Percentiles rank a stretch among this genome's conserved stretches.
Conservation (phyloP, 768 basidiomycete species). For the Agaricus blazei region DNA sequence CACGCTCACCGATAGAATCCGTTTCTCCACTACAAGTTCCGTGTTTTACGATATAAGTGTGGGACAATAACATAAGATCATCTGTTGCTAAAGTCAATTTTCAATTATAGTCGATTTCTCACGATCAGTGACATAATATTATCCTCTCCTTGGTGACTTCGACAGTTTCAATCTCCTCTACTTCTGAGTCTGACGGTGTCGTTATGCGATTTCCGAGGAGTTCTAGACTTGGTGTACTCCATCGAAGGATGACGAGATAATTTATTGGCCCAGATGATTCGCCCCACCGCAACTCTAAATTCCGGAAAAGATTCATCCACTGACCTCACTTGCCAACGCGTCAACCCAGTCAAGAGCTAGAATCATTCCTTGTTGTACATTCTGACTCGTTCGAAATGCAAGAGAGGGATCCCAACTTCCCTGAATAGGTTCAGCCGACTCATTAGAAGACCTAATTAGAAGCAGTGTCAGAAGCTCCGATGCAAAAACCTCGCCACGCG, state of each 20-base stretch:
- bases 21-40: no score
- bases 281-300: background rate
- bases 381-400: background rate
- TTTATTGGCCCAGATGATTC: background rate
- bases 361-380: background rate
- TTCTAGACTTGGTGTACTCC: background rate
- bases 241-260: background rate
- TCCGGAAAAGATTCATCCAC: background rate
- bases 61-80: background rate
- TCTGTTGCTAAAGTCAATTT: no score
- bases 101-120: no score
- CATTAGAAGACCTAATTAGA: conserved; percentile 11
- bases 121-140: no score
- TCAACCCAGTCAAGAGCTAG: background rate
- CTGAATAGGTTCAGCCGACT: background rate
- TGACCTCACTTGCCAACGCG: background rate
- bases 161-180: no score
- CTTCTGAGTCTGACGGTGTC: no score
- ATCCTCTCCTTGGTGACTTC: no score
- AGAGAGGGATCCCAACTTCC: background rate
- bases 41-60: background rate
- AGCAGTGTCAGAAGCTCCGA: background rate
- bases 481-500: background rate
- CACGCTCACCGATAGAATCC: no score
- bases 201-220: background rate